Base-by-base conservation (phyloP, 2,329 filamentous ascomycete genomes). In the Cyphellophora attinorum region DNA sequence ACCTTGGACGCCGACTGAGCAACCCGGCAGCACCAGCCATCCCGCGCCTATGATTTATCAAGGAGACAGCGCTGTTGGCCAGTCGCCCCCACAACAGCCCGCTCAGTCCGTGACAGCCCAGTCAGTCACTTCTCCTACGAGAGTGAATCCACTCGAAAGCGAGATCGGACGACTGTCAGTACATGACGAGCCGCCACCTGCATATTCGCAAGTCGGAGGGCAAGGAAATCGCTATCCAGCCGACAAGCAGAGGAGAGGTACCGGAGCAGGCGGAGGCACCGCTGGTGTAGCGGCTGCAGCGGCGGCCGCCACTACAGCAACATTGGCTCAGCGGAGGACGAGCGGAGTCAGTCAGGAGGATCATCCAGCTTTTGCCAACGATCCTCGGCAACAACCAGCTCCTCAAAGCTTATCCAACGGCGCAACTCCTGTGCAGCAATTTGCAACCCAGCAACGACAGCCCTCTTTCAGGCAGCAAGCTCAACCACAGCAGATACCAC, bases 1-100 rank as follows among this genome's bases (percentile, higher is more conserved):
- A 31, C 88, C 88, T 18, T 96, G 89, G 91, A 96, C 89, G 6
- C 91, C 91, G 1, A 96, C 91, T 3, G 91, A 98, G 56, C 72
- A 79, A 38, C 86, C 88, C 1, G 86, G 85, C 19, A 80, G 79
- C 42, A 81, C 86, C 34, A 85, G 85, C 4, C 85, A 94, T 61
- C 88, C 88, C 0, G 86, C 86, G 18, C 86, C 89, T 1, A 86
- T 83, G 0, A 81, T 93, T 1, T 96, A 95, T 49, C 89, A 95
- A 60, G 91, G 91, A 5, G 73, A 76, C 34, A 80, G 79, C 45
- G 19, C 29, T 31, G 15, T 31, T 12, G 76, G 88, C 58, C 70
- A 46, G 19, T 70, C 59, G 30, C 66, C 48, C 23, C 42, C 53
- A 33, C 39, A 44, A 37, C 46, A 61, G 61, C 41, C 60, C 60